phyloP scores from a whole-genome alignment of 2,329 filamentous ascomycete species.

The Diaporthe longicolla region DNA sequence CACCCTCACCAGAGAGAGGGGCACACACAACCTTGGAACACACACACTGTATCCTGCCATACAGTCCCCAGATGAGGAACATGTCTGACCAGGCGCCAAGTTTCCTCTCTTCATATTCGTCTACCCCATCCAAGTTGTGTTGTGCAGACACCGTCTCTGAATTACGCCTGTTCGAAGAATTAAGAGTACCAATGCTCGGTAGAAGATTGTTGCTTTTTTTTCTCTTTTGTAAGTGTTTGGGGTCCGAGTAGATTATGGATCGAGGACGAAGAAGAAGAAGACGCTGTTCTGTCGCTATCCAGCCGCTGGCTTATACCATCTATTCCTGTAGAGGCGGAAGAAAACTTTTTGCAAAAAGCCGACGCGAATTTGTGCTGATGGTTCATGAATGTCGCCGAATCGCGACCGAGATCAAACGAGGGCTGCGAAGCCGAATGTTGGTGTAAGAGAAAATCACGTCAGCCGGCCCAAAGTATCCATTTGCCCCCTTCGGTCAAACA shows the following conservation, averaged over 20 bases:
- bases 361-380: conserved; percentile 28
- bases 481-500: conserved; percentile 16
- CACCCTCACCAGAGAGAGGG: conserved; percentile 23
- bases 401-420: conserved; percentile 10
- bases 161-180: conserved; percentile 24
- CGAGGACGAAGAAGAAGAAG: neutral
- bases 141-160: neutral
- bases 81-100: neutral
- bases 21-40: neutral
- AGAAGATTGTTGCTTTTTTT: neutral
- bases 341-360: conserved; percentile 32
- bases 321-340: conserved; percentile 17
- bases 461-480: conserved; percentile 38
- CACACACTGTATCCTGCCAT: neutral
- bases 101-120: conserved; percentile 1
- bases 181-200: conserved; percentile 20
- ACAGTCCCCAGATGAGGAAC: neutral
- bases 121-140: neutral
- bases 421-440: conserved; percentile 41
- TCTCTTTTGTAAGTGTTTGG: neutral
- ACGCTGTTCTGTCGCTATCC: conserved; percentile 23
- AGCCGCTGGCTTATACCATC: conserved; percentile 36
- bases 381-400: conserved; percentile 28
- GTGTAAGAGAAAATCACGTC: conserved; percentile 40
- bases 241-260: neutral